phyloP scores from a whole-genome alignment of 116 monocot species.

The Dioscorea cayenensis region DNA sequence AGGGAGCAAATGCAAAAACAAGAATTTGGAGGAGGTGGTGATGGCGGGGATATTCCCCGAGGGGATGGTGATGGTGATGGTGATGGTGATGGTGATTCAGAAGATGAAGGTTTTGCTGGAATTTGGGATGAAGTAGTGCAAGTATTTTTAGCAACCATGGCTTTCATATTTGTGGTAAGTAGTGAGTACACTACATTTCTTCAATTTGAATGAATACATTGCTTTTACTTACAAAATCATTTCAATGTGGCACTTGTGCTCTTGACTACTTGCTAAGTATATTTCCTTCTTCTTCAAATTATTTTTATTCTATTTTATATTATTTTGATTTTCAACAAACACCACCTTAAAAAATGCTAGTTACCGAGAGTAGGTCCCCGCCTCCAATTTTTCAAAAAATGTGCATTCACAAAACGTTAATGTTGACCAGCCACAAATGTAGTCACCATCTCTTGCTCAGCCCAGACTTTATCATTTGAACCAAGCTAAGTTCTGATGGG shows the following conservation, averaged over 20 bases:
- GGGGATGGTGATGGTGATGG: constrained; percentile 27
- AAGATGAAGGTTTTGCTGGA: constrained; percentile 34
- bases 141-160: constrained; percentile 57
- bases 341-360: too few species aligned
- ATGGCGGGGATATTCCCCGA: constrained; percentile 17
- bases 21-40: constrained; percentile 31
- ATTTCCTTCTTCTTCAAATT: too few species aligned
- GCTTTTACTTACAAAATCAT: too few species aligned
- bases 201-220: too few species aligned
- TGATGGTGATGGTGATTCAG: constrained; percentile 29
- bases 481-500: background rate
- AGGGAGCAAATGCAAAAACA: constrained; percentile 40
- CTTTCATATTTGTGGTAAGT: constrained; percentile 57
- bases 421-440: background rate
- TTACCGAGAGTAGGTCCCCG: too few species aligned
- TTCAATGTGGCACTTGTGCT: too few species aligned
- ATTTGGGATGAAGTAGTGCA: constrained; percentile 48
- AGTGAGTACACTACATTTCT: too few species aligned
- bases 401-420: background rate
- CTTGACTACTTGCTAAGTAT: too few species aligned
- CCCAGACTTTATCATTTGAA: background rate
- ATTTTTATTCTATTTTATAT: too few species aligned
- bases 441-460: background rate
- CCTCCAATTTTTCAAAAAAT: too few species aligned
- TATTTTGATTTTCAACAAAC: too few species aligned